Percentiles rank a stretch among this genome's conserved stretches.
Conservation (phyloP, 1,284 basidiomycete genomes). For the Schizophyllum amplum region DNA sequence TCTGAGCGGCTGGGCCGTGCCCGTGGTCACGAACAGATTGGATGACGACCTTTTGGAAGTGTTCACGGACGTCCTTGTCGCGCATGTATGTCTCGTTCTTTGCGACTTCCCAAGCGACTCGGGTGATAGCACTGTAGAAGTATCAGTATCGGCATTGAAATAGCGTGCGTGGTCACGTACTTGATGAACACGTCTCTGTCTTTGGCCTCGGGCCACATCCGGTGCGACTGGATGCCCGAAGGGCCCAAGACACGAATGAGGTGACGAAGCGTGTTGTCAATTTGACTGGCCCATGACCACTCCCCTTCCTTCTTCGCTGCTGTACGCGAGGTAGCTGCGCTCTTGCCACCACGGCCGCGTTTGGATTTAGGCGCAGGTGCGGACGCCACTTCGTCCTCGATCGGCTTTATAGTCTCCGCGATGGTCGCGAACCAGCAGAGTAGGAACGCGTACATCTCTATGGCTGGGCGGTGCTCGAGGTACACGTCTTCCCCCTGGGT, state of each 20-base stretch:
- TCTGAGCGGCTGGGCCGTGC: constrained; percentile 81
- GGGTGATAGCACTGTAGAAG: constrained; percentile 67
- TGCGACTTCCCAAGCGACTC: constrained; percentile 79
- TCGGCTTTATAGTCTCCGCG: constrained; percentile 64
- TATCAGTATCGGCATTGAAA: constrained; percentile 4
- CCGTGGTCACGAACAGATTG: constrained; percentile 88
- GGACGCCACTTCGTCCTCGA: constrained; percentile 43
- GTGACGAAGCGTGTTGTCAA: constrained; percentile 58
- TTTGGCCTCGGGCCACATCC: constrained; percentile 82
- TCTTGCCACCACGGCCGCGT: constrained; percentile 54
- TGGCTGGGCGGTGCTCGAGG: constrained; percentile 57
- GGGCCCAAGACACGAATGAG: constrained; percentile 71
- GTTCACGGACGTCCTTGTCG: constrained; percentile 49
- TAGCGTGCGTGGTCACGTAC: constrained; percentile 33
- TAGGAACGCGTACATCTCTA: constrained; percentile 87
- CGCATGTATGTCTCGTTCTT: constrained; percentile 92
- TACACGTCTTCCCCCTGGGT: constrained; percentile 66
- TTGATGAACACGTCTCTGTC: constrained; percentile 81
- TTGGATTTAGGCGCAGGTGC: constrained; percentile 40
- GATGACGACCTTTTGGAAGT: constrained; percentile 86
- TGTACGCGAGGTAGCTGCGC: constrained; percentile 25
- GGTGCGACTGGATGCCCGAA: constrained; percentile 44
- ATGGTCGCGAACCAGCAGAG: constrained; percentile 78
- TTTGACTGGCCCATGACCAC: constrained; percentile 79
- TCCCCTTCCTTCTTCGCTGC: constrained; percentile 38